Evolutionary conservation across 768 basidiomycete species (phyloP).

Genomic region (Tephrocybe sp.): DNA sequence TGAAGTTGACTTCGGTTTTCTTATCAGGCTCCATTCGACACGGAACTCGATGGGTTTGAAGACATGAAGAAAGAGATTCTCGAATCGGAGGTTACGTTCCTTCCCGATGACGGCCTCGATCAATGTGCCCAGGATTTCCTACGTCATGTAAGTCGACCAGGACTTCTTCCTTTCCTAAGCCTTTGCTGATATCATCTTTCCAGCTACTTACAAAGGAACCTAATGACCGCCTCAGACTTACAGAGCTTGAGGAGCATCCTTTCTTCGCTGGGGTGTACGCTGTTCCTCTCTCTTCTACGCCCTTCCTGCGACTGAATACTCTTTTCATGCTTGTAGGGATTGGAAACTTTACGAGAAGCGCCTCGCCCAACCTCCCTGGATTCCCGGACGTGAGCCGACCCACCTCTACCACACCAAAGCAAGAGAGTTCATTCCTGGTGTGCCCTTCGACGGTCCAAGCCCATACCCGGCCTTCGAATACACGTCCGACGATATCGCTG

Average conservation of each 20-base stretch:
- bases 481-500: not conserved
- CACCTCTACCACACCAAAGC: not conserved
- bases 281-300: not conserved
- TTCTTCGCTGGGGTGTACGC: conserved; percentile 31
- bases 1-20: not conserved
- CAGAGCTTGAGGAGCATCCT: conserved; percentile 27
- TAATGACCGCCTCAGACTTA: conserved; percentile 22
- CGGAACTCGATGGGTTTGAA: not conserved
- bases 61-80: conserved; percentile 20
- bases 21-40: conserved; percentile 23
- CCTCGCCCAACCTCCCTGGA: conserved; percentile 23
- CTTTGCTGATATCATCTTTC: not conserved
- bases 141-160: conserved; percentile 16
- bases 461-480: not conserved
- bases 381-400: conserved; percentile 16
- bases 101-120: conserved; percentile 22
- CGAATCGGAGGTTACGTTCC: conserved; percentile 22
- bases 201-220: conserved; percentile 30
- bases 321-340: conserved; percentile 15
- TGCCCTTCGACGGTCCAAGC: not conserved
- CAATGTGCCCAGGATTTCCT: conserved; percentile 26
- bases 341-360: conserved; percentile 25
- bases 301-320: not conserved
- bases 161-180: not conserved
- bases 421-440: not conserved